A percentile compares a stretch with the other conserved stretches of the same genome.
phyloP scores from a whole-genome alignment of 805 yeast genomes.

The Debaryomyces prosopidis region DNA sequence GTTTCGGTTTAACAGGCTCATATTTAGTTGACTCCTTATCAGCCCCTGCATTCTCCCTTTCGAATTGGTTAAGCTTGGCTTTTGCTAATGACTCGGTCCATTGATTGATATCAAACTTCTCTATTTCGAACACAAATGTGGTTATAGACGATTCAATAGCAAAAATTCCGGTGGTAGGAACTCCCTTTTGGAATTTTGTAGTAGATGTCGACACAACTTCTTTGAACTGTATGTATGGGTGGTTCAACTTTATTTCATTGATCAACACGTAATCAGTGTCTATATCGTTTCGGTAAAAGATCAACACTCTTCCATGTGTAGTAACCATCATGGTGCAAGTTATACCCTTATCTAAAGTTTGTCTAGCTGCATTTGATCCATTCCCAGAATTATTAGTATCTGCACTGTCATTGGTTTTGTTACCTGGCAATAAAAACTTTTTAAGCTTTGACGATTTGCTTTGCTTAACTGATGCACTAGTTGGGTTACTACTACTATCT shows the following conservation, averaged over 20 bases:
- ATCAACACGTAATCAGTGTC: slow-evolving; percentile 46
- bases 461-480: slow-evolving; percentile 3
- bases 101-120: slow-evolving; percentile 46
- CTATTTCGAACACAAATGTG: slow-evolving; percentile 58
- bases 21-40: background rate
- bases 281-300: slow-evolving; percentile 47
- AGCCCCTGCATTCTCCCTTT: slow-evolving; percentile 30
- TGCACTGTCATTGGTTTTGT: slow-evolving; percentile 7
- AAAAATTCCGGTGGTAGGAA: slow-evolving; percentile 48
- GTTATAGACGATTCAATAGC: slow-evolving; percentile 57
- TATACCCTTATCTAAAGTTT: slow-evolving; percentile 34
- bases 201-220: slow-evolving; percentile 51
- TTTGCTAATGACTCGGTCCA: slow-evolving; percentile 62
- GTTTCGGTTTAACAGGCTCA: background rate
- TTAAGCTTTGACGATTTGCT: slow-evolving; percentile 15
- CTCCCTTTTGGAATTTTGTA: slow-evolving; percentile 22
- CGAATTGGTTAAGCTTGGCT: slow-evolving; percentile 49
- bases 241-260: slow-evolving; percentile 55
- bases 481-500: background rate
- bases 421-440: slow-evolving; percentile 13
- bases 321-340: slow-evolving; percentile 60
- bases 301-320: slow-evolving; percentile 59
- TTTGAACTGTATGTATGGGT: slow-evolving; percentile 54
- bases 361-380: background rate
- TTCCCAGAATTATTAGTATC: slow-evolving; percentile 1